A percentile compares a stretch with the other conserved stretches of the same genome.
Evolutionary conservation across 108 stramenopile genomes (phyloP).

Genomic region (Cyclostephanos tholiformis): DNA sequence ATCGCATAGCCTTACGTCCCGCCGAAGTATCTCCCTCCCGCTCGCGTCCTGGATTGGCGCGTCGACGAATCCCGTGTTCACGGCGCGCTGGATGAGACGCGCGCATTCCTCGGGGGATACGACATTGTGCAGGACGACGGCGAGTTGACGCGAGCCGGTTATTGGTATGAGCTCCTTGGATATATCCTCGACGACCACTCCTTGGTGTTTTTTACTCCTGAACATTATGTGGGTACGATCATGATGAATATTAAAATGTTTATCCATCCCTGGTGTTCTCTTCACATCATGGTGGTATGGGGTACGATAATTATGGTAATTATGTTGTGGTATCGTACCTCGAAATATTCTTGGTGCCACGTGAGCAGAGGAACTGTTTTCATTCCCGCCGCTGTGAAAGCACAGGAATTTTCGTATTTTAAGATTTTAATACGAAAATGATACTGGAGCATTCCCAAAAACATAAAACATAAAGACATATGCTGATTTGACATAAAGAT

Average conservation of each 20-base stretch:
- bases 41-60: slow-evolving; percentile 23
- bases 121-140: slow-evolving; percentile 28
- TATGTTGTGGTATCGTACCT: too few species aligned
- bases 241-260: background rate
- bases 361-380: too few species aligned
- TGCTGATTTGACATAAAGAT: too few species aligned
- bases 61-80: slow-evolving; percentile 18
- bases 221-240: background rate
- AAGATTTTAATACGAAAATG: too few species aligned
- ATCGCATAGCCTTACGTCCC: slow-evolving; percentile 24
- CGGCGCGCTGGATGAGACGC: slow-evolving; percentile 18
- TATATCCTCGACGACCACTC: slow-evolving; percentile 27
- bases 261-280: too few species aligned
- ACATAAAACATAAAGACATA: too few species aligned
- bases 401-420: too few species aligned
- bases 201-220: slow-evolving; percentile 2
- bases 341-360: too few species aligned
- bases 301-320: too few species aligned
- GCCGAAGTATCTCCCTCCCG: slow-evolving; percentile 16
- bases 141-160: slow-evolving; percentile 9
- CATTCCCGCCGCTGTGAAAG: too few species aligned
- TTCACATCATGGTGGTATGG: too few species aligned
- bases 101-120: slow-evolving; percentile 29
- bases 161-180: slow-evolving; percentile 32
- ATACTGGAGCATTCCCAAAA: too few species aligned